Conservation (phyloP, 306 rosid genomes). For the Dryas alaskensis region DNA sequence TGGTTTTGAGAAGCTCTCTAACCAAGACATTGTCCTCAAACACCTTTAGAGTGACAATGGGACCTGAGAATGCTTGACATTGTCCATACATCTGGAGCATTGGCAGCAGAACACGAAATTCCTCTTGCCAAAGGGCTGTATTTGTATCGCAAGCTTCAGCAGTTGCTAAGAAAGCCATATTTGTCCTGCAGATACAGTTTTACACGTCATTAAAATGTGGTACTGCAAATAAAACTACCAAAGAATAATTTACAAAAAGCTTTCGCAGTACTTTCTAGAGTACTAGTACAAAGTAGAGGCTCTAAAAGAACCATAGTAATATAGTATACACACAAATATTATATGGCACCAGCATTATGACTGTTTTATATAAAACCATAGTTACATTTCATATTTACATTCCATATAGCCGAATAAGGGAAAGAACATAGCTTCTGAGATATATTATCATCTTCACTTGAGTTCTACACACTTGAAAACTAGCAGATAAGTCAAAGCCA, state of each 20-base stretch:
- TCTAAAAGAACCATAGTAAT: not conserved
- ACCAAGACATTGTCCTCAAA: constrained; percentile 77
- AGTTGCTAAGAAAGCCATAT: constrained; percentile 34
- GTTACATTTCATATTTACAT: not conserved
- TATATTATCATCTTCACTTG: not conserved
- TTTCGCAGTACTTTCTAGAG: not conserved
- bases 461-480: not conserved
- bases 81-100: constrained; percentile 54
- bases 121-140: constrained; percentile 36
- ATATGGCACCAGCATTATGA: not conserved
- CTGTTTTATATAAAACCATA: no score
- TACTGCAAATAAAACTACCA: not conserved
- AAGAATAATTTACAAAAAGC: not conserved
- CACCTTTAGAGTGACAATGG: constrained; percentile 56
- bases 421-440: not conserved
- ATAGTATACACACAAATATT: not conserved
- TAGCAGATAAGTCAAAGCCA: not conserved
- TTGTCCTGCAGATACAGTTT: constrained; percentile 2
- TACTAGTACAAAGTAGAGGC: not conserved
- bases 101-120: constrained; percentile 47
- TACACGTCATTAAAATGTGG: not conserved
- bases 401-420: not conserved
- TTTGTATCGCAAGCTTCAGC: constrained; percentile 49
- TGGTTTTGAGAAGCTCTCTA: constrained; percentile 54
- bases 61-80: constrained; percentile 50